Evolutionary conservation across 2,329 filamentous ascomycete species (phyloP), one percentile per base, ranked within the genome.

Genomic region (Graphiopsis chlorocephala): DNA sequence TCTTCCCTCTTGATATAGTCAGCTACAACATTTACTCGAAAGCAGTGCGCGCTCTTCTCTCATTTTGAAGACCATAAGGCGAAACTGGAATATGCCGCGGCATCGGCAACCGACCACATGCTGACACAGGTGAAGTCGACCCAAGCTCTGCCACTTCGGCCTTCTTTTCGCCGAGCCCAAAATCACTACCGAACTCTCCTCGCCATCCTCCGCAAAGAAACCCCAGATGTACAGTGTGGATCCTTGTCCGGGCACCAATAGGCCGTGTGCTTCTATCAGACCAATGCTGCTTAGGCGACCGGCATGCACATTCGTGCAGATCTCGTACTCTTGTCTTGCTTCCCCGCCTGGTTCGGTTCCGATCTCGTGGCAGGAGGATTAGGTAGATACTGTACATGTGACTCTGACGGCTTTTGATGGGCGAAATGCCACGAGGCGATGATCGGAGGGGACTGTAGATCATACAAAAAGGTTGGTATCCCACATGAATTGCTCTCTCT

Each of bases 91-190:
- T 31, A 53, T 25, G n/a, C 45, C 42, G 45, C 20, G 25, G 33
- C 59, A 38, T 52, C 25, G 35, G 38, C 38, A 31, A 23, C 23
- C 20, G 28, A 35, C 29, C 59, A 50, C 14, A n/a, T 29, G 28
- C 50, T 53, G 26, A 31, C 50, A 29, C 28, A 53, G 8, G 26
- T 53, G 26, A 53, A 53, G 50, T 62, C 60, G 23, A 55, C 20
- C 48, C 48, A 62, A 62, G 60, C 60, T 55, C 60, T 29, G 29
- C 48, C 28, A 42, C 48, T 62, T 62, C 60, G 60, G 60, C 25
- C 60, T 62, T 62, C 60, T 62, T 62, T 62, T 55, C 33, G 60
- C 60, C 60, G 60, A 62, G 60, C 31, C 33, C 60, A 62, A 53
- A 28, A 35, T 29, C 60, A 61, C 8, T 33, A 53, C 33, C 31